Evolutionary conservation across 2,329 filamentous ascomycete species (phyloP).

Genomic region (Hypoxylon sp.): DNA sequence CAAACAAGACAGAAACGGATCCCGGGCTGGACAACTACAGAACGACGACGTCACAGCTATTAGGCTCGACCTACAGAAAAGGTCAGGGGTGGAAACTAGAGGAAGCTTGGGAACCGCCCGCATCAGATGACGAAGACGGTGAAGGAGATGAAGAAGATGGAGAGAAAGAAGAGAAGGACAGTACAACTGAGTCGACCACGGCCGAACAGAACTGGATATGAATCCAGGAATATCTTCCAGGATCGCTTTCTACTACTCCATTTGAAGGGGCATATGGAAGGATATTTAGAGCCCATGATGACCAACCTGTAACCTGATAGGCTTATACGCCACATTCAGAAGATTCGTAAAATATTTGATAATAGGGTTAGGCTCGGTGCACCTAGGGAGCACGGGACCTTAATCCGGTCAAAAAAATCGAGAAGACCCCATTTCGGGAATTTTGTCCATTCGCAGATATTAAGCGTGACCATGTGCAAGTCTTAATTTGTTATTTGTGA

Average conservation of each 20-base stretch:
- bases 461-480: constrained; percentile 9
- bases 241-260: constrained; percentile 30
- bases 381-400: constrained; percentile 1
- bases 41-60: constrained; percentile 66
- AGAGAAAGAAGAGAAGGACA: constrained; percentile 57
- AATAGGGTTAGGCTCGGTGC: constrained; percentile 23
- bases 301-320: constrained; percentile 27
- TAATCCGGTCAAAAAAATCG: constrained; percentile 37
- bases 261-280: constrained; percentile 16
- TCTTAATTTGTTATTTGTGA: constrained; percentile 16
- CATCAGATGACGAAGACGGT: constrained; percentile 69
- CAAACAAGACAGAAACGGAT: constrained; percentile 67
- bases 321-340: constrained; percentile 13
- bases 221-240: constrained; percentile 22
- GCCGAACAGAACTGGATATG: constrained; percentile 48
- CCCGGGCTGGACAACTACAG: constrained; percentile 67
- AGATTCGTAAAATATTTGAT: constrained; percentile 34
- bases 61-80: constrained; percentile 64
- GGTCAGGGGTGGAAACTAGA: constrained; percentile 85
- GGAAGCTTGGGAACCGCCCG: constrained; percentile 81
- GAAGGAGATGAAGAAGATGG: constrained; percentile 63
- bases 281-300: constrained; percentile 37
- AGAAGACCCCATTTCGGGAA: constrained; percentile 31
- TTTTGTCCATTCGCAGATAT: constrained; percentile 5
- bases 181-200: constrained; percentile 48